Base-by-base conservation (phyloP, 1,139 yeast genomes). In the Kluyveromyces sp. region DNA sequence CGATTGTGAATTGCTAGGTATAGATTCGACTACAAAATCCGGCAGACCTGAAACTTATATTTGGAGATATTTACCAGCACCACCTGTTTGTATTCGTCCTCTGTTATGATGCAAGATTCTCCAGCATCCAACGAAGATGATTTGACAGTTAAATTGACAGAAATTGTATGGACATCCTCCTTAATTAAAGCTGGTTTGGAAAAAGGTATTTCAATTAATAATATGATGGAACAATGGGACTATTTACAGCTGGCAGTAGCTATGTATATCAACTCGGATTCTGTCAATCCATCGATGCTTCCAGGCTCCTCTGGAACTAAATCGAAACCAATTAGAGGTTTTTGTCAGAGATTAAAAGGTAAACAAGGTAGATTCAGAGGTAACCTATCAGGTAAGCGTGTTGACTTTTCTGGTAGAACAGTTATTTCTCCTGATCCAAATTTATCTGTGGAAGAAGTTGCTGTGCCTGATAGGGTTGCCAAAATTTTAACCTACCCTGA, bases 361-460 rank as follows among this genome's bases (percentile, higher is more conserved):
- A 94, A 94, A 60, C 98, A 92, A 67, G 99, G 99, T 60, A 84
- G 99, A 64, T 94, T 94, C 69, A 78, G 99, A 73, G 99, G 99
- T 54, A 94, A 94, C 63, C 71, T 94, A 56, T 89, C 97, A 0
- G 99, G 99, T 67, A 94, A 94, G 67, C 86, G 99, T 72, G 99
- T 94, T 38, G 99, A 94, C 67, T 94, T 94, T 65, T 90, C 97
- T 0, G 98, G 95, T 45, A 80, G 99, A 72, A 94, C 98, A 0
- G 99, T 94, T 57, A 92, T 94, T 64, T 92, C 98, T 1, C 99
- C 99, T 0, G 99, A 94, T 70, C 99, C 98, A 33, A 94, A 94
- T 66, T 73, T 94, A 57, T 75, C 83, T 39, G 88, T 94, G 54
- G 97, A 92, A 66, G 96, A 92, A 68, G 98, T 94, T 42, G 98